Evolutionary conservation across 495 filamentous ascomycete genomes (phyloP), one percentile per base, ranked within the genome.

Genomic region (Podospora pseudoanserina): DNA sequence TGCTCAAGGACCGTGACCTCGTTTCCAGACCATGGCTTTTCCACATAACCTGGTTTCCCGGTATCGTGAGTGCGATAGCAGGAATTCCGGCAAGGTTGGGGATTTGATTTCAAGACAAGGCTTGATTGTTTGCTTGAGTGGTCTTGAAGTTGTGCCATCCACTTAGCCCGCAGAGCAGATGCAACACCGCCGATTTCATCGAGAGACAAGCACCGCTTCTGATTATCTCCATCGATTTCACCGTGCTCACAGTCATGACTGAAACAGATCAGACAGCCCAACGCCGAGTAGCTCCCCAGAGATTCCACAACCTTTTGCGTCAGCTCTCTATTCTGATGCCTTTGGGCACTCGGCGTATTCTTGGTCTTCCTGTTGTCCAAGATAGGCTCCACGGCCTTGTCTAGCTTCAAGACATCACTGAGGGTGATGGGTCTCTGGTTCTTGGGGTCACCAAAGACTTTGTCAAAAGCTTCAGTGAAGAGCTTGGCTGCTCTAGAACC

Each of bases 211-310:
- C 78, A 77, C 58, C 79, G 78, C 57, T 78, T 75, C 66, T 81
- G 77, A 34, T 84, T 84, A 15, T 81, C 76, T 11, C 75, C 68
- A 63, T 80, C 78, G n/a, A 82, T 82, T 27, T 83, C 81, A 55
- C 82, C 82, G 63, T 84, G 82, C 67, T 83, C 81, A 65, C 82
- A 84, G 49, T 82, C 82, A 67, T 84, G 78, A 57, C 79, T 79
- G 58, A 79, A 79, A 68, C 82, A 84, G 18, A 83, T 78, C 23
- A 82, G 71, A 62, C 82, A 84, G 9, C 80, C 80, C 20, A 83
- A 77, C 5, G 78, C 70, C 19, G 77, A 76, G 62, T 84, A 83
- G 18, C 80, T 83, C 32, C 76, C 80, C 6, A 84, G 65, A 13
- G 76, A 70, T 18, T 75, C 70, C 65, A 82, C 80, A 44, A 79